These are phyloP conservation scores for Zea luxurians DNA, from an alignment of 176 grass and related monocot genomes.

Conservation along the genomic window DNA sequence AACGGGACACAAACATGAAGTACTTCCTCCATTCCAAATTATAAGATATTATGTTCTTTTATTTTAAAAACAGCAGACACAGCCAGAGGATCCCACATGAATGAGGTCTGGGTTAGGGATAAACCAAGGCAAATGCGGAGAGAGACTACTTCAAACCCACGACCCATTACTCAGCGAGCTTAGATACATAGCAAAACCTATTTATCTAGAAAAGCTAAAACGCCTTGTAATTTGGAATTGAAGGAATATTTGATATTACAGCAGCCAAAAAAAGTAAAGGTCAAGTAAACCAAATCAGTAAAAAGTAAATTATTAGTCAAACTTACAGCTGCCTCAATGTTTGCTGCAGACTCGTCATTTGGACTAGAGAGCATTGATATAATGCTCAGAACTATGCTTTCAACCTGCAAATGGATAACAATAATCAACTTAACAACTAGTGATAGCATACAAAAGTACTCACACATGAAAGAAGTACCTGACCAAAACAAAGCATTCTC, in stretches of 20 bases:
- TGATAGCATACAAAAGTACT: constrained; percentile 25
- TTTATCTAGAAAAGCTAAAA: too few species aligned
- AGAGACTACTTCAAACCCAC: too few species aligned
- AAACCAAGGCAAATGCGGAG: too few species aligned
- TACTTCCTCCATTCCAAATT: too few species aligned
- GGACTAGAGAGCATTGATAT: constrained; percentile 95
- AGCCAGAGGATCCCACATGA: too few species aligned
- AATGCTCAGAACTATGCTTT: constrained; percentile 94
- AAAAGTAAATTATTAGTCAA: constrained; percentile 28
- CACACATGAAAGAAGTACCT: neutral
- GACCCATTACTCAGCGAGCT: too few species aligned
- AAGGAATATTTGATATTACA: neutral
- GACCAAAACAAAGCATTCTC: constrained; percentile 1
- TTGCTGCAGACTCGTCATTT: constrained; percentile 86
- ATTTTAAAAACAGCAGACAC: too few species aligned
- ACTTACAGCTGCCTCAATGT: constrained; percentile 94
- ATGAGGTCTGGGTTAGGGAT: too few species aligned
- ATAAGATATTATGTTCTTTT: too few species aligned
- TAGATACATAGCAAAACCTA: too few species aligned
- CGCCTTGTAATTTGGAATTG: too few species aligned
- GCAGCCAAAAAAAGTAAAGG: neutral
- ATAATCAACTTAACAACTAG: neutral
- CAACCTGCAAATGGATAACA: constrained; percentile 55
- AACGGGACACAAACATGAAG: neutral
- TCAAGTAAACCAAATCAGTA: constrained; percentile 2